phyloP scores from a whole-genome alignment of 352 stramenopile genomes.

The Pythium guiyangense region DNA sequence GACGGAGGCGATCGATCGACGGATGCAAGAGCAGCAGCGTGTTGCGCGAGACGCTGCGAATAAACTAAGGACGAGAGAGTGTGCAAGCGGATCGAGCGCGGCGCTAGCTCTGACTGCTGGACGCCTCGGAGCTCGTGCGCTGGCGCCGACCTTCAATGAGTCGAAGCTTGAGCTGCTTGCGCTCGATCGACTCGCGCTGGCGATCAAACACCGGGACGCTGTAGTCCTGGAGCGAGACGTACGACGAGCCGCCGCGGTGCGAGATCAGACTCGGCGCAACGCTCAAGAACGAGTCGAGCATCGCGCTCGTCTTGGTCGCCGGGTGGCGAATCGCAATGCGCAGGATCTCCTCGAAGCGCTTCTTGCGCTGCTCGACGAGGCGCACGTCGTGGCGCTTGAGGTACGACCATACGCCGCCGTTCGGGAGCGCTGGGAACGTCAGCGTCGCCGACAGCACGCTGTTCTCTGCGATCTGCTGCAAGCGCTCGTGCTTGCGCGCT shows the following conservation, averaged over 20 bases:
- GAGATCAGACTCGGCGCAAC: constrained; percentile 48
- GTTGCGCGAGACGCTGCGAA: not conserved
- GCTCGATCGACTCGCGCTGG: constrained; percentile 74
- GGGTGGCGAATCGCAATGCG: constrained; percentile 71
- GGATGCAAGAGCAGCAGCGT: too few species aligned
- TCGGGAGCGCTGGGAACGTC: constrained; percentile 44
- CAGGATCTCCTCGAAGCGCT: constrained; percentile 80
- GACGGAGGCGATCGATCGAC: too few species aligned
- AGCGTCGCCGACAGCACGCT: constrained; percentile 29
- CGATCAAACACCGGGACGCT: constrained; percentile 73
- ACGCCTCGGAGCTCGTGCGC: constrained; percentile 22
- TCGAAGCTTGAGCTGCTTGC: constrained; percentile 65
- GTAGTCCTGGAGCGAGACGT: constrained; percentile 49
- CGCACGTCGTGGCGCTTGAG: constrained; percentile 77
- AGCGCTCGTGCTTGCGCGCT: constrained; percentile 14
- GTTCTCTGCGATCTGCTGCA: constrained; percentile 24
- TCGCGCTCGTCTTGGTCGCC: constrained; percentile 51
- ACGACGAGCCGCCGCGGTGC: constrained; percentile 39
- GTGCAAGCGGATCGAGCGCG: not conserved
- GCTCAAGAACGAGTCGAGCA: constrained; percentile 74
- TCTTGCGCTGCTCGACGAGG: constrained; percentile 77
- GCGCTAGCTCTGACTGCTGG: constrained; percentile 14
- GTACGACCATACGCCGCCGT: constrained; percentile 75
- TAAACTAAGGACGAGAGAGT: constrained; percentile 6
- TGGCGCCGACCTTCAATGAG: constrained; percentile 59